Evolutionary conservation across 2,329 filamentous ascomycete species (phyloP), one percentile per base, ranked within the genome.

Genomic region (Monilinia polystroma): DNA sequence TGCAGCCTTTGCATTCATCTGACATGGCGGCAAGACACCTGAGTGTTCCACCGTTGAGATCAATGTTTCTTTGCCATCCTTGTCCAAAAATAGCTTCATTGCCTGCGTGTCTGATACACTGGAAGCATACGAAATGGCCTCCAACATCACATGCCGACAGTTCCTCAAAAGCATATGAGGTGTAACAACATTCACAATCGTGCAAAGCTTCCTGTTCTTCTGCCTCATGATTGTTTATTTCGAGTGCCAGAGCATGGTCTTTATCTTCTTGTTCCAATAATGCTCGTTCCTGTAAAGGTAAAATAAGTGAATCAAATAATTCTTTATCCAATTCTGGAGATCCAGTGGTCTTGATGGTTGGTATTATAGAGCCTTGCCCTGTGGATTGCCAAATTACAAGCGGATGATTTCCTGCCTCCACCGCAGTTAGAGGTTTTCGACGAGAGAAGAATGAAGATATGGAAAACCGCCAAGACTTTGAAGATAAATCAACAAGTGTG

Each of bases 1-100:
- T 84, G 73, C 84, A 85, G n/a, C 93, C 92, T 18, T 83, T 75
- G 73, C 95, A 98, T n/a, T 86, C 87, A 55, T 83, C 79, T 0
- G 85, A 81, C 62, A 89, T 84, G 0, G 92, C 88, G 1, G 93
- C 92, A n/a, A 96, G 84, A 76, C 95, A 98, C 68, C 86, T 87
- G 64, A 98, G 82, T 0, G 92, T 93, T 49, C 90, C 90, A 49
- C 83, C 86, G 67, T 87, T 83, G 38, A 86, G 78, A 75, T 95
- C 85, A 72, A 97, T 89, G 73, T 87, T 95, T 68, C 90, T 88
- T 60, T 87, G 85, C 92, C 94, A 97, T 63, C 92, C 92, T 77
- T 98, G 95, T 0, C 95, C 95, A 76, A 96, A 98, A 0, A 98
- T 81, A 2, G 93, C 93, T 76, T 98, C 94, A 60, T 89, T 90